These are phyloP conservation scores for Fusarium sterilihyphosum DNA, from an alignment of 2,329 filamentous ascomycete genomes.

Conservation along the genomic window DNA sequence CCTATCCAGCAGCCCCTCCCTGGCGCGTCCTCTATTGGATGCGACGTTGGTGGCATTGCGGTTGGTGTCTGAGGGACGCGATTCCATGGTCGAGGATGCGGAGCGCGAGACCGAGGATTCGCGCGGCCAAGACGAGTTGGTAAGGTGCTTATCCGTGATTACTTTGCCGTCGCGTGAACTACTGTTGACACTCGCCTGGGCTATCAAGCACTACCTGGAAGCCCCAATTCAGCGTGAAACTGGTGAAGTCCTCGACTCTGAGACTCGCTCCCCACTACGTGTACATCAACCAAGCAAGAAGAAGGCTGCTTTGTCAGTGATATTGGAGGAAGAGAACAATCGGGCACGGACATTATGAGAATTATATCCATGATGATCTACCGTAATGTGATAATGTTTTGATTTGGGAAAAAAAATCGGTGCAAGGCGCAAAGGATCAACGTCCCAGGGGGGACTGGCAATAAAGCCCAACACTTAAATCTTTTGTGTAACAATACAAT, in stretches of 20 bases:
- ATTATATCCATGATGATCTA: slow-evolving; percentile 33
- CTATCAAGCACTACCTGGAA: slow-evolving; percentile 50
- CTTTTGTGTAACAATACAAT: slow-evolving; percentile 40
- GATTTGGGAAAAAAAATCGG: slow-evolving; percentile 8
- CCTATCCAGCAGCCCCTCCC: slow-evolving; percentile 76
- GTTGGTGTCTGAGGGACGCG: slow-evolving; percentile 70
- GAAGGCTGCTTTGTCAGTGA: slow-evolving; percentile 36
- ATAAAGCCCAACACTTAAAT: slow-evolving; percentile 22
- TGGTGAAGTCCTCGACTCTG: slow-evolving; percentile 33
- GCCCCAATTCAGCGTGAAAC: slow-evolving; percentile 45
- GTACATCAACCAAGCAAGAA: slow-evolving; percentile 38
- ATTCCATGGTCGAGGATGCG: slow-evolving; percentile 56
- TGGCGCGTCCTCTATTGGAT: slow-evolving; percentile 79
- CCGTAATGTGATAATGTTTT: slow-evolving; percentile 31
- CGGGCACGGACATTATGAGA: slow-evolving; percentile 27
- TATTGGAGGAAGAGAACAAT: slow-evolving; percentile 36
- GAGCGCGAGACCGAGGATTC: slow-evolving; percentile 47
- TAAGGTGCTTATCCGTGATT: slow-evolving; percentile 50
- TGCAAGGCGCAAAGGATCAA: slow-evolving; percentile 35
- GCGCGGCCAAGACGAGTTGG: slow-evolving; percentile 52
- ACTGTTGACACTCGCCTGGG: slow-evolving; percentile 60
- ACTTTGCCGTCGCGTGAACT: slow-evolving; percentile 58
- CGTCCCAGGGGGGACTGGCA: slow-evolving; percentile 29
- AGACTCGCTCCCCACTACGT: slow-evolving; percentile 34
- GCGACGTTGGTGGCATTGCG: slow-evolving; percentile 79